These are phyloP conservation scores for Colletotrichum melonis DNA, from an alignment of 2,329 filamentous ascomycete genomes.

Conservation along the genomic window DNA sequence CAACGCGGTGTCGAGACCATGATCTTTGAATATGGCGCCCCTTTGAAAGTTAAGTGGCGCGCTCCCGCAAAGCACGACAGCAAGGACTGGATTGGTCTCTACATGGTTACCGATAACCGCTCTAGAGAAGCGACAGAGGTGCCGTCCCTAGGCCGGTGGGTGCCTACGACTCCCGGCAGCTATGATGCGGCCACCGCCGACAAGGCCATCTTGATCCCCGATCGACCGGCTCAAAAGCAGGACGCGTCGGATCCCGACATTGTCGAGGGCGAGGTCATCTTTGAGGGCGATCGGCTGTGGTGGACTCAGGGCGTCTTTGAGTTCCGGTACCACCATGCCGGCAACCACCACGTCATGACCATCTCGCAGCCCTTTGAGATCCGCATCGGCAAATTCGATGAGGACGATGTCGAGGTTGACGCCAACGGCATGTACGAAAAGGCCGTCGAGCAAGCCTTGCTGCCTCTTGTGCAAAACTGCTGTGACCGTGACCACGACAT, in stretches of 20 bases:
- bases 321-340: slow-evolving; percentile 95
- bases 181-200: slow-evolving; percentile 84
- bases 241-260: slow-evolving; percentile 67
- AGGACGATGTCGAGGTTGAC: slow-evolving; percentile 74
- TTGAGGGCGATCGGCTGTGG: slow-evolving; percentile 93
- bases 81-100: slow-evolving; percentile 95
- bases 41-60: slow-evolving; percentile 90
- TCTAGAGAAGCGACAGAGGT: slow-evolving; percentile 87
- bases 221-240: slow-evolving; percentile 66
- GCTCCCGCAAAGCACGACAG: slow-evolving; percentile 89
- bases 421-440: slow-evolving; percentile 70
- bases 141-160: slow-evolving; percentile 89
- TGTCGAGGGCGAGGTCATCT: slow-evolving; percentile 84
- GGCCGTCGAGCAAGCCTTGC: slow-evolving; percentile 79
- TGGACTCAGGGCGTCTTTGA: slow-evolving; percentile 98
- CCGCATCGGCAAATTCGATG: slow-evolving; percentile 82
- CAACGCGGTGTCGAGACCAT: slow-evolving; percentile 79
- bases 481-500: slow-evolving; percentile 93
- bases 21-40: slow-evolving; percentile 88
- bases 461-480: slow-evolving; percentile 90
- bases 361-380: slow-evolving; percentile 95
- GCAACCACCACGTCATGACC: slow-evolving; percentile 92
- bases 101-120: slow-evolving; percentile 94
- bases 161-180: slow-evolving; percentile 79
- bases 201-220: slow-evolving; percentile 77